Evolutionary conservation across 2,329 filamentous ascomycete genomes (phyloP).

Genomic region (Ascochyta koolunga): DNA sequence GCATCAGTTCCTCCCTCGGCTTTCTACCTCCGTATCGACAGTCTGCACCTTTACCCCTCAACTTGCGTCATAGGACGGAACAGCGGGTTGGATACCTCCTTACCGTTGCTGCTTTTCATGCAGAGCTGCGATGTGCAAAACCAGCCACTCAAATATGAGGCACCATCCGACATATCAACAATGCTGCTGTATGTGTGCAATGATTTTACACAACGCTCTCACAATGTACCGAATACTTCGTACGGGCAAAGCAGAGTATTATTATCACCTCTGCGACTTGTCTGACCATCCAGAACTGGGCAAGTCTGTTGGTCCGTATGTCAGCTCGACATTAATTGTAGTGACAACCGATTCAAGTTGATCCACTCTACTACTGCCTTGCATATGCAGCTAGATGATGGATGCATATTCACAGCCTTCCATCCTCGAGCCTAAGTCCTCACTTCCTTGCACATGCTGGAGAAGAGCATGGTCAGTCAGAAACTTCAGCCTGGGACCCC

Average conservation of each 20-base stretch:
- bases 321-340: conserved; percentile 25
- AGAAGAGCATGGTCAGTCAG: conserved; percentile 15
- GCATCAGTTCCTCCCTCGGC: conserved; percentile 7
- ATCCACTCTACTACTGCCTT: conserved; percentile 36
- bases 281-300: conserved; percentile 10
- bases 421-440: conserved; percentile 31
- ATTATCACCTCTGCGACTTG: not conserved
- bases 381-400: conserved; percentile 48
- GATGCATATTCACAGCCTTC: conserved; percentile 41
- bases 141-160: not conserved
- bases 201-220: not conserved
- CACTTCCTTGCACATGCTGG: conserved; percentile 29
- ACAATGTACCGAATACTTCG: not conserved
- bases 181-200: too few species aligned
- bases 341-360: conserved; percentile 26
- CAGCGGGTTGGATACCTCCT: conserved; percentile 1
- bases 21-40: conserved; percentile 6
- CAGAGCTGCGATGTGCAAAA: not conserved
- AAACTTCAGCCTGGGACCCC: conserved; percentile 28
- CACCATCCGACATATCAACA: not conserved
- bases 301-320: conserved; percentile 22
- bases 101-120: not conserved
- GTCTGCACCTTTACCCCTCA: conserved; percentile 23
- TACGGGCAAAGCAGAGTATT: not conserved
- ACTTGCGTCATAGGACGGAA: conserved; percentile 24